phyloP scores from a whole-genome alignment of 768 basidiomycete genomes.

The Mycena epipterygia region DNA sequence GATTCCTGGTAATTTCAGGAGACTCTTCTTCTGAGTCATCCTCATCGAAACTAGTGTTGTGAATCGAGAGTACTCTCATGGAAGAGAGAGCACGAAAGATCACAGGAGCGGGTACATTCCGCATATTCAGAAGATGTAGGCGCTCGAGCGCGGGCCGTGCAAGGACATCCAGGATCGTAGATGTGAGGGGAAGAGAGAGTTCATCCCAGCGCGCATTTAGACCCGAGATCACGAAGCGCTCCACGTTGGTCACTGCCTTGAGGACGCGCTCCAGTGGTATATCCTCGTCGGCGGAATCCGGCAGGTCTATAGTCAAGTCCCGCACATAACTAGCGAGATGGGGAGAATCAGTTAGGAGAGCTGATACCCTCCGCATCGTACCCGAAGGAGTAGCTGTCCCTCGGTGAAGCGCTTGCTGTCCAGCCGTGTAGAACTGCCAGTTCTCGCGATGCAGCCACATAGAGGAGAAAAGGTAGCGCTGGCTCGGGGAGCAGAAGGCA shows the following conservation, averaged over 20 bases:
- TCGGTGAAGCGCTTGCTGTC: conserved; percentile 13
- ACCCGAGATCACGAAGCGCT: conserved; percentile 28
- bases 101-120: background rate
- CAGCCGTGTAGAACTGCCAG: conserved; percentile 20
- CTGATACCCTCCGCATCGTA: background rate
- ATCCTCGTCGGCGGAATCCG: conserved; percentile 31
- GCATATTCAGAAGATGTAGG: conserved; percentile 26
- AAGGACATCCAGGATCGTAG: conserved; percentile 7
- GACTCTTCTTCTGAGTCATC: too few species aligned
- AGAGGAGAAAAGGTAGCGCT: conserved; percentile 22
- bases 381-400: conserved; percentile 17
- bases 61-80: background rate
- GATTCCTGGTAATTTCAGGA: too few species aligned
- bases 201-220: conserved; percentile 18
- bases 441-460: conserved; percentile 32
- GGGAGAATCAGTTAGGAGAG: conserved; percentile 22
- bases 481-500: conserved; percentile 18
- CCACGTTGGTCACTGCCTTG: conserved; percentile 6
- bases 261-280: conserved; percentile 14
- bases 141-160: background rate
- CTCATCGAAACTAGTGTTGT: too few species aligned
- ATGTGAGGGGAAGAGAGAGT: background rate
- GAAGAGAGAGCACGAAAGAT: background rate
- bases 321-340: conserved; percentile 24
- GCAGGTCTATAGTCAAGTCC: conserved; percentile 26